A percentile compares a stretch with the other conserved stretches of the same genome.
Conservation (phyloP, 2,329 filamentous ascomycete genomes). For the Trichoderma koningiopsis region DNA sequence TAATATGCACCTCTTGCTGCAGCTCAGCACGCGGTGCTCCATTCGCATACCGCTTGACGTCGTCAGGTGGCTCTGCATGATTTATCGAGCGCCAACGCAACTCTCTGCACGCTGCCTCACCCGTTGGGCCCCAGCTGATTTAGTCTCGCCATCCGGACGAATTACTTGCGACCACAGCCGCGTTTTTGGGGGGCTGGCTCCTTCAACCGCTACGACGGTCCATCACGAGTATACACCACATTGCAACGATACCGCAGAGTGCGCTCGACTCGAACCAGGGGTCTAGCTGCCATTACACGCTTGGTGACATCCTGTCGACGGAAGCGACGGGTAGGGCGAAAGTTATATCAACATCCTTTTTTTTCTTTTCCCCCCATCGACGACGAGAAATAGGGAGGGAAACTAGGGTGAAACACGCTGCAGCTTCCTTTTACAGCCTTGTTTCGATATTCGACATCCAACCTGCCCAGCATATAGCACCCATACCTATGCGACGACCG, state of each 20-base stretch:
- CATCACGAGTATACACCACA: constrained; percentile 2
- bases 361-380: not conserved
- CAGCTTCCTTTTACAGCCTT: constrained; percentile 1
- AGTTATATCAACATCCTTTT: not conserved
- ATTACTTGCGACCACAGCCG: constrained; percentile 15
- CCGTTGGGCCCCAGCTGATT: constrained; percentile 18
- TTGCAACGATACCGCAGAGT: not conserved
- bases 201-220: constrained; percentile 25
- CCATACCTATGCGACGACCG: constrained; percentile 33
- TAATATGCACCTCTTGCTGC: constrained; percentile 23
- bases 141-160: not conserved
- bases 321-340: not conserved
- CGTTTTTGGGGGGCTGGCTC: constrained; percentile 30
- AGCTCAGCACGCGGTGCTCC: constrained; percentile 25
- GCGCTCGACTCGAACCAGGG: not conserved
- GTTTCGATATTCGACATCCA: not conserved
- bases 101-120: constrained; percentile 22
- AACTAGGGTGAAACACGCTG: not conserved
- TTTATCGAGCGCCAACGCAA: constrained; percentile 24
- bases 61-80: constrained; percentile 28
- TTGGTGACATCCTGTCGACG: not conserved
- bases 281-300: not conserved
- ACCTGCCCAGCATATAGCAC: not conserved
- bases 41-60: constrained; percentile 28
- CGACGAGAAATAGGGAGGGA: constrained; percentile 6